phyloP scores from a whole-genome alignment of 305 asterid species.

The Fraxinus dipetala region DNA sequence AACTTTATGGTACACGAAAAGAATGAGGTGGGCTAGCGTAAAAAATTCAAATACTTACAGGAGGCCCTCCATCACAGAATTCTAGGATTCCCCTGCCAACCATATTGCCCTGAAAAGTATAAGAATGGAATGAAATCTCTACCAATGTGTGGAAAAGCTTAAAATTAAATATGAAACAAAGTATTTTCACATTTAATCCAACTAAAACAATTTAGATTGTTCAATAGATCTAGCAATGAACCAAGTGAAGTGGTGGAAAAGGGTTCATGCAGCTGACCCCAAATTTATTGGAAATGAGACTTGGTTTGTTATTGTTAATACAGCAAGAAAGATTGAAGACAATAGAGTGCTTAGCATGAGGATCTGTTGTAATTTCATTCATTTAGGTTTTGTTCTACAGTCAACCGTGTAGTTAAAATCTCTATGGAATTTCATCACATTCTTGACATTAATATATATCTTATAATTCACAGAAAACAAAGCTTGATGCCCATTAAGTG shows the following conservation, averaged over 20 bases:
- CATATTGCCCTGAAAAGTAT: slow-evolving; percentile 65
- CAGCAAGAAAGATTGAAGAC: background rate
- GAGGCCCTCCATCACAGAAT: slow-evolving; percentile 79
- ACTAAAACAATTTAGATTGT: background rate
- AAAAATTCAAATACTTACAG: slow-evolving; percentile 45
- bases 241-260: background rate
- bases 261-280: background rate
- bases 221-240: background rate
- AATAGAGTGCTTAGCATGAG: background rate
- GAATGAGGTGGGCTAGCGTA: background rate
- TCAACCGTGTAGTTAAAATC: background rate
- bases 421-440: background rate
- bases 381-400: background rate
- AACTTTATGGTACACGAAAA: background rate
- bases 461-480: background rate
- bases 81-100: slow-evolving; percentile 89
- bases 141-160: background rate
- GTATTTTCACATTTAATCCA: background rate
- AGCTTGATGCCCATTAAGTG: background rate
- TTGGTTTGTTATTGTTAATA: background rate
- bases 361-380: background rate
- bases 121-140: slow-evolving; percentile 12
- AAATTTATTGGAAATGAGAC: background rate
- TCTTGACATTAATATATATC: background rate
- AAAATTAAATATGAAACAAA: background rate